Evolutionary conservation across 202 grass and related monocot species (phyloP).

Genomic region (Zizania palustris): DNA sequence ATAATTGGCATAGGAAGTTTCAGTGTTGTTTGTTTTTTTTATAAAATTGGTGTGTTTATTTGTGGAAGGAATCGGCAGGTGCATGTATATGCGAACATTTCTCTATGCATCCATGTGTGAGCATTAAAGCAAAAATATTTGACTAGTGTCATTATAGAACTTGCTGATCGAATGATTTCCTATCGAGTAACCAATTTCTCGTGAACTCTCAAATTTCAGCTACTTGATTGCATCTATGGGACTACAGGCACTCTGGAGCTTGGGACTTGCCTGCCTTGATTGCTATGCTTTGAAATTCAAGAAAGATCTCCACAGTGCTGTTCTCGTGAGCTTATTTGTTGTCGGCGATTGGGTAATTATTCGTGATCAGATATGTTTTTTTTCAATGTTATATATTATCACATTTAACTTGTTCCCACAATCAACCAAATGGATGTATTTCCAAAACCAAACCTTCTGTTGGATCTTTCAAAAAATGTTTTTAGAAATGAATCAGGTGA

Average conservation of each 20-base stretch:
- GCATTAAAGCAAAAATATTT: not conserved
- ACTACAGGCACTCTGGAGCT: conserved; percentile 87
- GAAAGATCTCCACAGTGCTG: conserved; percentile 70
- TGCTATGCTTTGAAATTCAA: conserved; percentile 66
- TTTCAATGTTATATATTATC: not conserved
- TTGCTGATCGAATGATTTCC: conserved; percentile 17
- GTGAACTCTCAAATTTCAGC: conserved; percentile 52
- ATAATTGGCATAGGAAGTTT: not conserved
- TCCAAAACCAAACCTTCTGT: not conserved
- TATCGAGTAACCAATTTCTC: conserved; percentile 20
- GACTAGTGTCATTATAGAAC: not conserved
- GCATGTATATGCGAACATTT: not conserved
- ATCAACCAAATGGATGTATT: not conserved
- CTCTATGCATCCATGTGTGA: not conserved
- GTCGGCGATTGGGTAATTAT: conserved; percentile 84
- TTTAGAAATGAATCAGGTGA: not conserved
- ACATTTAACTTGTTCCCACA: not conserved
- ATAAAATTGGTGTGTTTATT: not conserved
- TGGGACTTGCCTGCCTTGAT: conserved; percentile 87
- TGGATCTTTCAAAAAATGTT: too few species aligned
- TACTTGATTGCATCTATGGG: conserved; percentile 92
- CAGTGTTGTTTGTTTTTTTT: not conserved
- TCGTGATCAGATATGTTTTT: not conserved
- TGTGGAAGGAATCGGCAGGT: conserved; percentile 8
- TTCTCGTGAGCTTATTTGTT: conserved; percentile 85